phyloP scores from a whole-genome alignment of 192 early-diverging fungal genomes.

The Irineochytrium annulatum region DNA sequence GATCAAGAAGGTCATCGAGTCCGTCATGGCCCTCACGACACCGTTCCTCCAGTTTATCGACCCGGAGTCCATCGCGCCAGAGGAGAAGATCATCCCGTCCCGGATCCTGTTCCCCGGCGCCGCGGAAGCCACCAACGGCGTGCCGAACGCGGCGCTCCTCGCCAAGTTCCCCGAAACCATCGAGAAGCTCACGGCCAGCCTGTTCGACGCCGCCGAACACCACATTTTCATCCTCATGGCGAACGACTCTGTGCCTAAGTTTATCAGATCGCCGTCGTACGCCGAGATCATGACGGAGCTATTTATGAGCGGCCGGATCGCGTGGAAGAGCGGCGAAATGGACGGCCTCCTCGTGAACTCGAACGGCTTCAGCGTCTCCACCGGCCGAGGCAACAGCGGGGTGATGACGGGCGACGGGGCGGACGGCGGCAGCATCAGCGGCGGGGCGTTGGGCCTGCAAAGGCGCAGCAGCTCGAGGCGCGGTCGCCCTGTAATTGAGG shows the following conservation, averaged over 20 bases:
- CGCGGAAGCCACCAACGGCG: conserved; percentile 20
- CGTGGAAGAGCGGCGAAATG: neutral
- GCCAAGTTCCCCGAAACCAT: conserved; percentile 8
- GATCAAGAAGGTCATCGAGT: conserved; percentile 31
- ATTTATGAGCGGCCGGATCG: neutral
- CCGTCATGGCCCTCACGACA: conserved; percentile 2
- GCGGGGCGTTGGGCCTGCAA: no score
- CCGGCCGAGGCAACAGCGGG: neutral
- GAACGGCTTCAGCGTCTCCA: neutral
- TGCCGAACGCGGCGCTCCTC: conserved; percentile 17
- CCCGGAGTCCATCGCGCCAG: conserved; percentile 32
- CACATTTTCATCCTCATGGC: conserved; percentile 73
- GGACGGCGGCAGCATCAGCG: neutral
- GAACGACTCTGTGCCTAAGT: conserved; percentile 72
- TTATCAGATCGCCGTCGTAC: conserved; percentile 47
- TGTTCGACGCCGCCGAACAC: conserved; percentile 61
- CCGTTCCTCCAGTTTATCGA: conserved; percentile 21
- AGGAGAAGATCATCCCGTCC: conserved; percentile 2
- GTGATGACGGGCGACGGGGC: neutral
- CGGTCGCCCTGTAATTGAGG: no score
- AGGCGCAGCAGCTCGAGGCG: no score
- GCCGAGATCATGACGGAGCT: conserved; percentile 13
- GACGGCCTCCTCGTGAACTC: neutral
- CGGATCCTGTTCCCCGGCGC: conserved; percentile 23
- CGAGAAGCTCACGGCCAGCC: conserved; percentile 19